Evolutionary conservation across 805 yeast genomes (phyloP).

Genomic region (Cyberlindnera euphorbiiphila): DNA sequence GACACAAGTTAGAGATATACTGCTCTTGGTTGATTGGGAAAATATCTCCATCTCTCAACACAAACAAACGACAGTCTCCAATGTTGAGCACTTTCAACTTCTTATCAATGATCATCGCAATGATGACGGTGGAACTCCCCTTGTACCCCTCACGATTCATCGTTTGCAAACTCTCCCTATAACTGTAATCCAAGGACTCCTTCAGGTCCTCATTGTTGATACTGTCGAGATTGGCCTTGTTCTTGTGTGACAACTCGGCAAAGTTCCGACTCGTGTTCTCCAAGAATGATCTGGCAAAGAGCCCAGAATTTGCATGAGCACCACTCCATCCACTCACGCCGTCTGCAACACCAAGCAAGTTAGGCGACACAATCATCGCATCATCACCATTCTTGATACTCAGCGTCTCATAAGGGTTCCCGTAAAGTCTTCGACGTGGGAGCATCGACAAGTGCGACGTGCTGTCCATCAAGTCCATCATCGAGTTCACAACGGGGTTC

Average conservation of each 20-base stretch:
- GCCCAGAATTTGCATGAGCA: slow-evolving; percentile 43
- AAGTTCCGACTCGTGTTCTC: slow-evolving; percentile 43
- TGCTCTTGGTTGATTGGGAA: slow-evolving; percentile 43
- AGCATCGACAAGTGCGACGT: slow-evolving; percentile 39
- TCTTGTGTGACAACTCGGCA: slow-evolving; percentile 25
- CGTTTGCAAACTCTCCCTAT: slow-evolving; percentile 42
- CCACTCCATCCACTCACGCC: slow-evolving; percentile 57
- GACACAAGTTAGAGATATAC: slow-evolving; percentile 43
- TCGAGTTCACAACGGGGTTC: slow-evolving; percentile 41
- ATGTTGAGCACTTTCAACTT: slow-evolving; percentile 44
- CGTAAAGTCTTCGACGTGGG: slow-evolving; percentile 48
- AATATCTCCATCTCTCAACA: slow-evolving; percentile 44
- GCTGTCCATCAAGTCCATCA: slow-evolving; percentile 48
- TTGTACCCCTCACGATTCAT: slow-evolving; percentile 45
- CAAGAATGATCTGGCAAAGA: slow-evolving; percentile 50
- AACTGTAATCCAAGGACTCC: slow-evolving; percentile 44
- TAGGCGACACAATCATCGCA: slow-evolving; percentile 52
- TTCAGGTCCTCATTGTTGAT: slow-evolving; percentile 40
- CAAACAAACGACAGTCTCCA: slow-evolving; percentile 47
- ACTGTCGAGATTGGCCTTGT: slow-evolving; percentile 33
- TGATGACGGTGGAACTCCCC: slow-evolving; percentile 48
- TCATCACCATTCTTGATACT: slow-evolving; percentile 54
- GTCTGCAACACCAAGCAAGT: slow-evolving; percentile 51
- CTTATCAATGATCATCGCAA: slow-evolving; percentile 47
- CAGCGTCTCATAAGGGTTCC: slow-evolving; percentile 49